phyloP scores from a whole-genome alignment of 2,329 filamentous ascomycete species.

The Gnomoniopsis sp. region DNA sequence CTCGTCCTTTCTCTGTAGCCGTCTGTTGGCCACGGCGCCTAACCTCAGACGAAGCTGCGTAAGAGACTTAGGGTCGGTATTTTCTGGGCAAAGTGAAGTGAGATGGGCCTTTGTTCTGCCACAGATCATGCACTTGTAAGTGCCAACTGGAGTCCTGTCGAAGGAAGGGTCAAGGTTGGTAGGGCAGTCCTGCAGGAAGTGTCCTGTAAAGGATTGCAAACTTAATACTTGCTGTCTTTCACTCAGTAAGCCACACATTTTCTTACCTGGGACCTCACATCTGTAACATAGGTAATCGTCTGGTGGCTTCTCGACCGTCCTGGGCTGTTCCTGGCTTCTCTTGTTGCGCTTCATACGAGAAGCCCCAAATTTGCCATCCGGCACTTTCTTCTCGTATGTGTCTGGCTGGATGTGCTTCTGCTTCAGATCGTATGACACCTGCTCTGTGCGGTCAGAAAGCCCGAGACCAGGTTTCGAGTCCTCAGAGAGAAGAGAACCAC shows the following conservation, averaged over 20 bases:
- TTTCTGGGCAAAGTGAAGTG: slow-evolving; percentile 33
- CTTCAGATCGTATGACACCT: no score
- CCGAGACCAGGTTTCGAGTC: no score
- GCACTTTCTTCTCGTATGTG: no score
- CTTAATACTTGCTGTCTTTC: neutral
- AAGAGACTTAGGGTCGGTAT: slow-evolving; percentile 29
- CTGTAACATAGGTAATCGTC: slow-evolving; percentile 30
- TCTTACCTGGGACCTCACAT: slow-evolving; percentile 29
- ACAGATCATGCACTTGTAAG: slow-evolving; percentile 35
- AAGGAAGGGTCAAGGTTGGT: slow-evolving; percentile 38
- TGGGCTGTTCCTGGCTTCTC: neutral
- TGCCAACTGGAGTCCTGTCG: slow-evolving; percentile 28
- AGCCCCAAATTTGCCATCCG: no score
- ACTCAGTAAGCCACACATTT: slow-evolving; percentile 11
- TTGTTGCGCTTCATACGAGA: neutral
- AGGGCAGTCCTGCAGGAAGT: slow-evolving; percentile 36
- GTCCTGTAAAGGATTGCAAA: slow-evolving; percentile 28
- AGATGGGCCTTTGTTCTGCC: slow-evolving; percentile 31
- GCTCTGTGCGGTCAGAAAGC: no score
- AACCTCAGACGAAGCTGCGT: slow-evolving; percentile 27
- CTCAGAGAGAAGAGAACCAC: no score
- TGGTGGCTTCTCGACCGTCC: neutral
- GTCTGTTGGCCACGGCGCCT: neutral
- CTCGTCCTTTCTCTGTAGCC: neutral
- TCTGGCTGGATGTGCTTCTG: no score